Evolutionary conservation across 2,329 filamentous ascomycete genomes (phyloP).

Genomic region (Alternaria novae-zelandiae): DNA sequence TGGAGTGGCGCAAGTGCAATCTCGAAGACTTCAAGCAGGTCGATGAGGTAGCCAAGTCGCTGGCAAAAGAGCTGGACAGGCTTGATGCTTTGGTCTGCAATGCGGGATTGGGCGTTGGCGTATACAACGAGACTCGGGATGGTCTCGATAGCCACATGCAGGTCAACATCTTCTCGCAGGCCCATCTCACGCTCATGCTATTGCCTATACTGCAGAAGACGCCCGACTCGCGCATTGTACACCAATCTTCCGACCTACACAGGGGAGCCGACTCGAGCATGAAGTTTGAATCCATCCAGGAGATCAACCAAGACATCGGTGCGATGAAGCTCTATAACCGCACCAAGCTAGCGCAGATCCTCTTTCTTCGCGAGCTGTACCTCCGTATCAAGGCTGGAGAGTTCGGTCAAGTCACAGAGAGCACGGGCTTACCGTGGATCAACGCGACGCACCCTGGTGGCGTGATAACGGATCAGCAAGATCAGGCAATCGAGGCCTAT

Average conservation of each 20-base stretch:
- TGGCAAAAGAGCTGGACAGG: slow-evolving; percentile 51
- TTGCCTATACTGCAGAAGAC: slow-evolving; percentile 55
- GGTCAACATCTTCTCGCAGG: slow-evolving; percentile 59
- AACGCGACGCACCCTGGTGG: slow-evolving; percentile 60
- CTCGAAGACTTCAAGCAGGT: slow-evolving; percentile 56
- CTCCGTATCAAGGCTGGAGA: slow-evolving; percentile 43
- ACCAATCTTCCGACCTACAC: slow-evolving; percentile 60
- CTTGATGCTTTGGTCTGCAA: slow-evolving; percentile 59
- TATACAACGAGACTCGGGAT: slow-evolving; percentile 58
- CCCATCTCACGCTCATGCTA: slow-evolving; percentile 56
- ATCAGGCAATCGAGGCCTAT: slow-evolving; percentile 59
- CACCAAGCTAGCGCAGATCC: slow-evolving; percentile 58
- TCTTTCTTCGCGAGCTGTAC: slow-evolving; percentile 54
- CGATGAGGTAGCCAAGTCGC: slow-evolving; percentile 53
- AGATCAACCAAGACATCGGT: slow-evolving; percentile 59
- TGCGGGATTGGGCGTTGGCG: slow-evolving; percentile 58
- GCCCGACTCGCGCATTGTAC: slow-evolving; percentile 55
- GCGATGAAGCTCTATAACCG: slow-evolving; percentile 57
- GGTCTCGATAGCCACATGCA: slow-evolving; percentile 60
- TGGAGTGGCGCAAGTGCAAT: slow-evolving; percentile 56
- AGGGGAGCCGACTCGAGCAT: slow-evolving; percentile 47
- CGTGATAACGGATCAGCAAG: slow-evolving; percentile 56
- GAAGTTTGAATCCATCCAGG: slow-evolving; percentile 53
- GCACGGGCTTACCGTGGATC: slow-evolving; percentile 53
- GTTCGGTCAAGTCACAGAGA: slow-evolving; percentile 39